phyloP scores from a whole-genome alignment of 805 yeast species.

The Cyberlindnera subsufficiens region DNA sequence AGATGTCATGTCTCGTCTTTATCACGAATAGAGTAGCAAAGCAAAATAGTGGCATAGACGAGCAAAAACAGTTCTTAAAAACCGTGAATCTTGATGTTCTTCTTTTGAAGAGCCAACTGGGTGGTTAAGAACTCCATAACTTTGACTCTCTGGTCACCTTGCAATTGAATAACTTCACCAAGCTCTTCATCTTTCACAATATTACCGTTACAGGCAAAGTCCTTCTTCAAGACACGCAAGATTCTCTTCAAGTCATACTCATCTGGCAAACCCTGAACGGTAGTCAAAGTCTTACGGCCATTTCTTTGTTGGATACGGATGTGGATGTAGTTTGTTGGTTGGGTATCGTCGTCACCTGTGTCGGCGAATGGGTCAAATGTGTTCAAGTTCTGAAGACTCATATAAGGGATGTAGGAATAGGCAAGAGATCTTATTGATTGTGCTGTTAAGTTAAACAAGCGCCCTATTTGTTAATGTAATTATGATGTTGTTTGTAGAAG shows the following conservation, averaged over 20 bases:
- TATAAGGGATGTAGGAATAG: constrained; percentile 22
- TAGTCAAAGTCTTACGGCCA: constrained; percentile 97
- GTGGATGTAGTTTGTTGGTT: constrained; percentile 92
- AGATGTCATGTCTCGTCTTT: background rate
- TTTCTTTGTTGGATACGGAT: constrained; percentile 99
- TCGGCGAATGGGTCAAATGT: constrained; percentile 97
- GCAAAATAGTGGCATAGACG: background rate
- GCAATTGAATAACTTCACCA: constrained; percentile 96
- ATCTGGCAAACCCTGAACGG: constrained; percentile 94
- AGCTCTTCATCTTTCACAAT: constrained; percentile 93
- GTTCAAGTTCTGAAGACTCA: constrained; percentile 87
- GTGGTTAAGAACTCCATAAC: constrained; percentile 87
- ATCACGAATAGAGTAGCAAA: background rate
- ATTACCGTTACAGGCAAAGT: constrained; percentile 98
- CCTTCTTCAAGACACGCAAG: constrained; percentile 90
- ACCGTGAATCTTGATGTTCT: constrained; percentile 97
- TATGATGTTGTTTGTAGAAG: too few relatives aligned
- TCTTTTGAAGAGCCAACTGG: constrained; percentile 86
- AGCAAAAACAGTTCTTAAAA: constrained; percentile 42
- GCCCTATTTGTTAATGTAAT: too few relatives aligned
- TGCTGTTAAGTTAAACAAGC: too few relatives aligned
- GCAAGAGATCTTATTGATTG: too few relatives aligned
- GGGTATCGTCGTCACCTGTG: constrained; percentile 98
- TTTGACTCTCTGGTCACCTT: constrained; percentile 98
- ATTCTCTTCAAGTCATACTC: constrained; percentile 95